Conservation (phyloP, 2,329 filamentous ascomycete species). For the Orbilia ellipsospora region DNA sequence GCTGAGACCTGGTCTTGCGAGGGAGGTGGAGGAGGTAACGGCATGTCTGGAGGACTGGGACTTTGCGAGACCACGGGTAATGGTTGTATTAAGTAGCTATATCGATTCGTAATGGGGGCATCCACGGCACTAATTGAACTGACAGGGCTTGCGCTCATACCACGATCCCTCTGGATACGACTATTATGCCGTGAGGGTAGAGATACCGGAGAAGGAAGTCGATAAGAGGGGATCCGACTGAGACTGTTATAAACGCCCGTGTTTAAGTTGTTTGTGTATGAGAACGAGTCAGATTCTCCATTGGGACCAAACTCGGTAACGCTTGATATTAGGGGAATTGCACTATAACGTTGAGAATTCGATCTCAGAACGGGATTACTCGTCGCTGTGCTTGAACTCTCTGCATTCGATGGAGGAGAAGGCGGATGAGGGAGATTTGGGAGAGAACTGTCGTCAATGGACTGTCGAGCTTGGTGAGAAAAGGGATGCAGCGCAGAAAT, state of each 20-base stretch:
- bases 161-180: conserved; percentile 50
- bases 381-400: conserved; percentile 1
- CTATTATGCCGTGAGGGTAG: conserved; percentile 51
- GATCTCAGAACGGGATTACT: not conserved
- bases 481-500: conserved; percentile 46
- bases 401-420: conserved; percentile 43
- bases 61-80: conserved; percentile 30
- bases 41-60: conserved; percentile 34
- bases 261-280: conserved; percentile 47
- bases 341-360: conserved; percentile 44
- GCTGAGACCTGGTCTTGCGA: conserved; percentile 22
- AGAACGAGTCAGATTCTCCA: conserved; percentile 47
- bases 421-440: conserved; percentile 46
- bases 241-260: conserved; percentile 53
- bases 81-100: conserved; percentile 51
- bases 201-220: conserved; percentile 53
- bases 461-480: conserved; percentile 45
- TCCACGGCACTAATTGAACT: conserved; percentile 47
- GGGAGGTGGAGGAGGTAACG: conserved; percentile 30
- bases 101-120: conserved; percentile 45
- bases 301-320: conserved; percentile 27
- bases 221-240: conserved; percentile 50
- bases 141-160: conserved; percentile 53
- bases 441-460: conserved; percentile 46
- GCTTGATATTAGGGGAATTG: conserved; percentile 53